phyloP scores from a whole-genome alignment of 306 rosid species.

The Cyclanthera cordifolia region DNA sequence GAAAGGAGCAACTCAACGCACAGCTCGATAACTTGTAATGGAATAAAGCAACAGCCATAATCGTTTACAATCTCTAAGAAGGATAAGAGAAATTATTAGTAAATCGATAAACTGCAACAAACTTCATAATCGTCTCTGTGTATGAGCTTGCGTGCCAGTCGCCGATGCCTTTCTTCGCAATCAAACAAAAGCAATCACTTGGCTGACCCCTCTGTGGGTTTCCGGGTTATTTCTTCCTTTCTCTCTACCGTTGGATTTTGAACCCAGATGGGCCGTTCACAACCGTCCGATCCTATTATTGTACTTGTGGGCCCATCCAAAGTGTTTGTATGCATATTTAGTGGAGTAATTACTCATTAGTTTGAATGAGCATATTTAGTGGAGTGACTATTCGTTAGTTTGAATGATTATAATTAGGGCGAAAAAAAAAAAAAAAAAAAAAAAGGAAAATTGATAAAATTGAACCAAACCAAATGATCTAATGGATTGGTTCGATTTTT shows the following conservation, averaged over 20 bases:
- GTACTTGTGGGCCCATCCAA: not conserved
- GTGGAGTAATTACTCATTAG: too few relatives aligned
- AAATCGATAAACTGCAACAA: not conserved
- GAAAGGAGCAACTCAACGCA: slow-evolving; percentile 45
- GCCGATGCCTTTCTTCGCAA: slow-evolving; percentile 49
- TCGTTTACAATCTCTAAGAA: slow-evolving; percentile 3
- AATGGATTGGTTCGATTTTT: too few relatives aligned
- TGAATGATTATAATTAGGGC: too few relatives aligned
- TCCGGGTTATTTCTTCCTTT: not conserved
- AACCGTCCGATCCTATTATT: not conserved
- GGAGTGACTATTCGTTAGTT: too few relatives aligned
- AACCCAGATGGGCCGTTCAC: not conserved
- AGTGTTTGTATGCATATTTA: too few relatives aligned
- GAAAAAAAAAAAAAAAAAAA: too few relatives aligned
- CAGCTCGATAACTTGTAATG: slow-evolving; percentile 25
- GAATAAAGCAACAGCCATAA: slow-evolving; percentile 51
- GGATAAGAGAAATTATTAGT: not conserved
- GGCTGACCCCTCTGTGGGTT: not conserved
- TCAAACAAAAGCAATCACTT: slow-evolving; percentile 28
- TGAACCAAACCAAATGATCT: too few relatives aligned
- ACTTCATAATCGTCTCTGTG: slow-evolving; percentile 23
- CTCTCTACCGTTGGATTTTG: slow-evolving; percentile 19
- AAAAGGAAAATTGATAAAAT: too few relatives aligned
- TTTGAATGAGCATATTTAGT: too few relatives aligned
- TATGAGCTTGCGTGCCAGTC: not conserved